Evolutionary conservation across 23 red algal genomes (phyloP).

Genomic region (Gracilariopsis chorda): DNA sequence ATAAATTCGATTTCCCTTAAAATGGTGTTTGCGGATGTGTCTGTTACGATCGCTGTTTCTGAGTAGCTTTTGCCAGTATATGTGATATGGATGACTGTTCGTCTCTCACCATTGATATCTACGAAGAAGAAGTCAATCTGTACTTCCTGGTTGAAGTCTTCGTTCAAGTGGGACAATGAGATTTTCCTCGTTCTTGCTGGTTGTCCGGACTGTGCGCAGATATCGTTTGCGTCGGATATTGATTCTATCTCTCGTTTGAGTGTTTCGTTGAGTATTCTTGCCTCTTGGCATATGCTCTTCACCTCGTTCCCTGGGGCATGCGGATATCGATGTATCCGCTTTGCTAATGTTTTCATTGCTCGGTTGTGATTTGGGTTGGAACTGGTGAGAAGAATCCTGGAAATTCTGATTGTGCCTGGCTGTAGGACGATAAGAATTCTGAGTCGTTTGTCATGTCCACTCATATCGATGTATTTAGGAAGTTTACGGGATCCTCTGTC

Average conservation of each 20-base stretch:
- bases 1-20: background rate
- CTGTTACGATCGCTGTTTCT: background rate
- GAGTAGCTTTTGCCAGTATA: background rate
- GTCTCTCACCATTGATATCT: background rate
- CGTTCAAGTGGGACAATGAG: constrained; percentile 14
- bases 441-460: too few species aligned
- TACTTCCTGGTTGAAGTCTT: constrained; percentile 6
- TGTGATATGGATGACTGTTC: background rate
- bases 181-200: background rate
- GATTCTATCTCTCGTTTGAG: background rate
- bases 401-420: too few species aligned
- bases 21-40: background rate
- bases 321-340: background rate
- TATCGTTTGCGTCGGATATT: background rate
- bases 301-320: background rate
- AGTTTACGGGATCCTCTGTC: too few species aligned
- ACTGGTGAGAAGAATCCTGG: too few species aligned
- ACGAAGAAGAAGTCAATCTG: background rate
- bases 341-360: background rate
- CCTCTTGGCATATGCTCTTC: background rate
- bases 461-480: too few species aligned
- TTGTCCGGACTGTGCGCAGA: background rate
- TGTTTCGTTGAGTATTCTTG: background rate
- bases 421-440: too few species aligned
- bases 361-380: too few species aligned